Evolutionary conservation across 768 basidiomycete genomes (phyloP), one percentile per base, ranked within the genome.

Genomic region (Suillus americanus): DNA sequence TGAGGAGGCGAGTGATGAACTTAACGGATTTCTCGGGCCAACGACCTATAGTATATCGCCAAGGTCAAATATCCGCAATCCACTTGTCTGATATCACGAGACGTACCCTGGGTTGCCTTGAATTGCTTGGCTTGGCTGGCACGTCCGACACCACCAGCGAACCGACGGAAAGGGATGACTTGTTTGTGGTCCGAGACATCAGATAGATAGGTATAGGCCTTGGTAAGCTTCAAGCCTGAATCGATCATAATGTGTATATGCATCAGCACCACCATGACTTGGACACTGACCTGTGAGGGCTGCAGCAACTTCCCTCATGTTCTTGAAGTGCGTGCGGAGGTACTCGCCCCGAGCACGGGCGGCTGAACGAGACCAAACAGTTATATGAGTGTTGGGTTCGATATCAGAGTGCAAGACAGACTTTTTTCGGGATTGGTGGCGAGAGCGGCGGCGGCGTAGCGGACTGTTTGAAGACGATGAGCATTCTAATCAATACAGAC

Each of bases 241-340:
- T 60, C 13, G 41, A 56, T 53, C 60, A 6, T 25, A 28, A n/a
- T 9, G 4, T 20, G 35, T n/a, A 57, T 38, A 10, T 43, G 14
- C 28, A 16, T 37, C 0, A 8, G 35, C 57, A 25, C n/a, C 0
- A 5, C 30, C 54, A 30, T 25, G 41, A 25, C 65, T 64, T 45
- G 38, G 48, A n/a, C 48, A 79, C 85, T 73, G 69, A 94, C 95
- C 96, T 69, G 89, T 86, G 68, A 98, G 83, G 70, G 92, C 95
- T 69, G 97, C 97, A 60, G 93, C 96, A 63, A 99, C 97, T 81
- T 99, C 97, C 68, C 94, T 90, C 94, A 97, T 99, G 88, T 99
- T 99, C 91, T 99, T 99, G 89, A 97, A 99, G 84, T 98, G 97
- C 56, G 97, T 99, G 73, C 96, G 93, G 75, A 97, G 88, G 86